phyloP scores from a whole-genome alignment of 2,329 filamentous ascomycete species.

The Pseudogymnoascus sp. region DNA sequence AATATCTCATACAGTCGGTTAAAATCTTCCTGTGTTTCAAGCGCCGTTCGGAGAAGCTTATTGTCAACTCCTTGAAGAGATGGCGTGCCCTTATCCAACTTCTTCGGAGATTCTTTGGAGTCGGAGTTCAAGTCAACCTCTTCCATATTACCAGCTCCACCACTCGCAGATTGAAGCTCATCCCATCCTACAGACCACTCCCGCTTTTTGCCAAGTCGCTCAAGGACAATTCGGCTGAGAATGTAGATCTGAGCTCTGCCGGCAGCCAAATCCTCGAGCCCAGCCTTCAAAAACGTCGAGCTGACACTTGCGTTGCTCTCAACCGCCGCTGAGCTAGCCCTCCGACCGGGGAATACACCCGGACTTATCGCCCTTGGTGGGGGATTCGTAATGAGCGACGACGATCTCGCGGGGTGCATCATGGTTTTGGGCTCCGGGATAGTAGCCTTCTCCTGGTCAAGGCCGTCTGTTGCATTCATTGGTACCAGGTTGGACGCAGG shows the following conservation, averaged over 20 bases:
- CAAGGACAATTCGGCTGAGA: conserved; percentile 71
- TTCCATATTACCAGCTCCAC: conserved; percentile 35
- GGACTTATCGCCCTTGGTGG: conserved; percentile 41
- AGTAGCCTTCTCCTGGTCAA: conserved; percentile 50
- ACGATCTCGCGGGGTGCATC: conserved; percentile 59
- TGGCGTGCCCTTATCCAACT: conserved; percentile 12
- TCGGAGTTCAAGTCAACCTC: conserved; percentile 48
- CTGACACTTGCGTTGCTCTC: conserved; percentile 36
- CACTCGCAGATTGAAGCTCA: conserved; percentile 33
- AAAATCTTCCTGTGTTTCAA: conserved; percentile 56
- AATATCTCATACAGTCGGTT: conserved; percentile 63
- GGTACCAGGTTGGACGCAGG: conserved; percentile 48
- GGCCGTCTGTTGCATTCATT: conserved; percentile 10
- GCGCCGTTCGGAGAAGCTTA: conserved; percentile 50
- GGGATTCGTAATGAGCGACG: conserved; percentile 46
- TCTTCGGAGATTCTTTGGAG: conserved; percentile 15
- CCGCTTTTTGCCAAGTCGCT: conserved; percentile 61
- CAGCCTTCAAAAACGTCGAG: conserved; percentile 47
- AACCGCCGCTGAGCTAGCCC: conserved; percentile 31
- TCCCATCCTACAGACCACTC: conserved; percentile 75
- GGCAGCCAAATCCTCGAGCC: conserved; percentile 74
- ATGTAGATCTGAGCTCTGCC: conserved; percentile 74
- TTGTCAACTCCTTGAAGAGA: conserved; percentile 43
- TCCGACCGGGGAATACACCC: conserved; percentile 44
- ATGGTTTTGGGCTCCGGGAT: conserved; percentile 63